These are phyloP conservation scores for Exserohilum rostratum DNA, from an alignment of 2,329 filamentous ascomycete species.

Conservation along the genomic window DNA sequence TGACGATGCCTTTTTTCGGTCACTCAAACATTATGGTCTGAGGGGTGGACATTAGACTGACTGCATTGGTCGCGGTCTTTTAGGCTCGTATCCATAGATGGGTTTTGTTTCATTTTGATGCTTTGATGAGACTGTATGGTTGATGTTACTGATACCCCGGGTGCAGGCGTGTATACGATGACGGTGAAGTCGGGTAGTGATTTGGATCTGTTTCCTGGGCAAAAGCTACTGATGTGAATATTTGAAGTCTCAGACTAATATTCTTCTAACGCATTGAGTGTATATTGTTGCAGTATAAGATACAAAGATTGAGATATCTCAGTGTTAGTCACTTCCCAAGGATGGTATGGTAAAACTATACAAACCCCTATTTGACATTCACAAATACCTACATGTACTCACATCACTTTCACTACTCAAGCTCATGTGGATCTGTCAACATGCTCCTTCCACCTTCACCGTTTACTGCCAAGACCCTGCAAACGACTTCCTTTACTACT, in stretches of 20 bases:
- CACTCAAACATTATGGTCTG: background rate
- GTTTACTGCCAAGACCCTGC: background rate
- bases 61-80: background rate
- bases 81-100: background rate
- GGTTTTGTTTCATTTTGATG: no score
- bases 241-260: no score
- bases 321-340: no score
- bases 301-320: no score
- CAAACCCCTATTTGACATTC: background rate
- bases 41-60: constrained; percentile 1
- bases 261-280: no score
- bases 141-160: background rate
- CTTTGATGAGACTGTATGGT: background rate
- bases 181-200: no score
- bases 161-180: no score
- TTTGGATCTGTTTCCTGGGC: no score
- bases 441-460: background rate
- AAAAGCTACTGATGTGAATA: no score
- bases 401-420: background rate
- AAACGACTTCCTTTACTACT: background rate
- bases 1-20: constrained; percentile 3
- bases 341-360: background rate
- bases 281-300: no score
- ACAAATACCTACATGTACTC: background rate
- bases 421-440: background rate